These are phyloP conservation scores for Camellia japonica DNA, from an alignment of 148 eudicot genomes.

Conservation along the genomic window DNA sequence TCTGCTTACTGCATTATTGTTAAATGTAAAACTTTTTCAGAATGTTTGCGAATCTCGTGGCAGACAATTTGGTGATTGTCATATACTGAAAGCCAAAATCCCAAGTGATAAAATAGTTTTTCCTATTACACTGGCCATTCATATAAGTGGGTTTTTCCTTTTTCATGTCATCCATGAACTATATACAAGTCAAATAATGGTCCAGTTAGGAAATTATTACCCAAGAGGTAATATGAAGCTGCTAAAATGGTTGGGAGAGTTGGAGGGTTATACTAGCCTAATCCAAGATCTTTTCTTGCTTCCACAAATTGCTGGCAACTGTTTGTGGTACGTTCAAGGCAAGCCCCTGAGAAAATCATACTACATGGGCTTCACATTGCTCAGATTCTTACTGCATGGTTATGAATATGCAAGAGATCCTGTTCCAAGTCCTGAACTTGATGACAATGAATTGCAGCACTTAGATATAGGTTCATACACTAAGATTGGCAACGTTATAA, in stretches of 20 bases:
- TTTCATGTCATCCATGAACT: neutral
- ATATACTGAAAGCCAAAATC: neutral
- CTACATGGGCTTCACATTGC: constrained; percentile 13
- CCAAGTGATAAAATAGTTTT: constrained; percentile 5
- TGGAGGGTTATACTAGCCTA: neutral
- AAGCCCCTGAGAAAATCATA: constrained; percentile 10
- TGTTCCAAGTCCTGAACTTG: neutral
- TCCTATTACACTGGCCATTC: neutral
- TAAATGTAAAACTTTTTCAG: neutral
- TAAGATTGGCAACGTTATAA: neutral
- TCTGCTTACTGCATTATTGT: neutral
- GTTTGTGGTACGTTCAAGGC: neutral
- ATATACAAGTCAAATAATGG: neutral
- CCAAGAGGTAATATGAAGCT: neutral
- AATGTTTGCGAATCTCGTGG: neutral
- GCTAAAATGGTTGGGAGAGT: neutral
- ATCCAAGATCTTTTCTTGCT: constrained; percentile 5
- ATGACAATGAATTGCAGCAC: neutral
- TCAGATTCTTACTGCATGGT: neutral
- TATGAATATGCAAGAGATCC: constrained; percentile 6
- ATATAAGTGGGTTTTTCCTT: neutral
- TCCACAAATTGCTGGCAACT: constrained; percentile 3
- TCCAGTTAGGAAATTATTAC: neutral
- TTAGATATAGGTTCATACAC: neutral
- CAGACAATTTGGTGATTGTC: neutral